Evolutionary conservation across 371 early-diverging fungal genomes (phyloP), one percentile per base, ranked within the genome.

Genomic region (Vairimorpha ceranae): DNA sequence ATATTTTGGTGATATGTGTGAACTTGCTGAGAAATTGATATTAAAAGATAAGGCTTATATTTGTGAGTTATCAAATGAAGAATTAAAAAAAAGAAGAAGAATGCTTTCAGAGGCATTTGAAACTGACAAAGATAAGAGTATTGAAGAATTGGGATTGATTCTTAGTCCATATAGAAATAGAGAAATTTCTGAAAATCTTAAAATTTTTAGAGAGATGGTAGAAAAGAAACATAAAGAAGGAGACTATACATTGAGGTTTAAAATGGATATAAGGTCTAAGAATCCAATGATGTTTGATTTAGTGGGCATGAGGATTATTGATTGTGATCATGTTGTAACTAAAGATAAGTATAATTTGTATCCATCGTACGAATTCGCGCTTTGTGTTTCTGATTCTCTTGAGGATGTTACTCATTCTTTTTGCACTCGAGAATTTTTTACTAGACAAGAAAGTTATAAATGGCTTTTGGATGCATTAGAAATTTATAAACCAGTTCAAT

Each of bases 361-460:
- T 84, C 99, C 98, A 43, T 95, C 97, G 15, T 99, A 99, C 82
- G 99, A 99, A 84, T 99, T 89, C 83, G 94, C 97, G 2, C 95
- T 96, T 82, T 97, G 98, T 81, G 86, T 97, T 19, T 91, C 90
- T 74, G 99, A 99, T 83, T 96, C 96, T 2, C 89, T 99, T 75
- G 99, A 99, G 82, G 94, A 97, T 86, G 96, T 99, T 69, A 95
- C 97, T 0, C 99, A 99, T 83, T 94, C 95, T 21, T 89, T 99
- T 74, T 97, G 99, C 87, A 96, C 98, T 1, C 87, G 90, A 48
- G 99, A 99, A 85, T 99, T 97, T 84, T 88, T 84, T 72, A 90
- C 89, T 79, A 89, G 94, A 29, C 89, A 95, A 70, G 90, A 90
- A 74, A 91, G 93, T 48, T 99, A 99, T 85, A 93, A 97, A 85